Conservation (phyloP, 306 rosid species). For the Trifolium fragiferum region DNA sequence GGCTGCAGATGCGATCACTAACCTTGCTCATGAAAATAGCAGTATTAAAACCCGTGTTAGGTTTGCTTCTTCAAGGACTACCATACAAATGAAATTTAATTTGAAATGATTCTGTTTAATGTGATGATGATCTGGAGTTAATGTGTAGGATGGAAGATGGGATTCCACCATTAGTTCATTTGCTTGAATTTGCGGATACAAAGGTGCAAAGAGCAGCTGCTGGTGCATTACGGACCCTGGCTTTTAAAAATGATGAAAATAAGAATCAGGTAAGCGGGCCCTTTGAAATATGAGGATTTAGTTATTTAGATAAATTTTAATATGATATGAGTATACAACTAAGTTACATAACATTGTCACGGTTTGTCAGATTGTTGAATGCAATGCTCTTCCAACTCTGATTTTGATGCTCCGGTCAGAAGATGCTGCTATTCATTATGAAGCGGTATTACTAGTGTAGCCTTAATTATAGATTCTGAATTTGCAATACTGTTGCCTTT, state of each 20-base stretch:
- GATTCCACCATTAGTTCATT: slow-evolving; percentile 93
- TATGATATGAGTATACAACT: slow-evolving; percentile 14
- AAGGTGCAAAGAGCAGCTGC: slow-evolving; percentile 99
- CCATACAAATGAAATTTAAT: slow-evolving; percentile 26
- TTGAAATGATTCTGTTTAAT: slow-evolving; percentile 27
- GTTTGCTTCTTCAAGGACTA: slow-evolving; percentile 52
- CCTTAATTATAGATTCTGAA: slow-evolving; percentile 25
- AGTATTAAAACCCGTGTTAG: slow-evolving; percentile 93
- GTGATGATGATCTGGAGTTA: slow-evolving; percentile 36
- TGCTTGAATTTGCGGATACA: slow-evolving; percentile 88
- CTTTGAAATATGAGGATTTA: slow-evolving; percentile 27
- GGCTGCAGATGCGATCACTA: slow-evolving; percentile 96
- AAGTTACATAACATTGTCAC: slow-evolving; percentile 17
- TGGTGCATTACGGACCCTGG: slow-evolving; percentile 93
- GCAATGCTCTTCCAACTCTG: slow-evolving; percentile 96
- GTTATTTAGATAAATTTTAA: not conserved
- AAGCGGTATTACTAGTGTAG: slow-evolving; percentile 73
- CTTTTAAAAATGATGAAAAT: slow-evolving; percentile 94
- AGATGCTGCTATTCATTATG: slow-evolving; percentile 97
- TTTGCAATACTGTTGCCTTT: slow-evolving; percentile 31
- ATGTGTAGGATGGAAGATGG: slow-evolving; percentile 91
- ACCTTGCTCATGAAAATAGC: slow-evolving; percentile 98
- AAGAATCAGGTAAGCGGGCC: slow-evolving; percentile 78
- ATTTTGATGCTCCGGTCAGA: slow-evolving; percentile 95
- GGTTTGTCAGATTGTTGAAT: slow-evolving; percentile 89